phyloP scores from a whole-genome alignment of 306 rosid species.

The Prunus fruticosa region DNA sequence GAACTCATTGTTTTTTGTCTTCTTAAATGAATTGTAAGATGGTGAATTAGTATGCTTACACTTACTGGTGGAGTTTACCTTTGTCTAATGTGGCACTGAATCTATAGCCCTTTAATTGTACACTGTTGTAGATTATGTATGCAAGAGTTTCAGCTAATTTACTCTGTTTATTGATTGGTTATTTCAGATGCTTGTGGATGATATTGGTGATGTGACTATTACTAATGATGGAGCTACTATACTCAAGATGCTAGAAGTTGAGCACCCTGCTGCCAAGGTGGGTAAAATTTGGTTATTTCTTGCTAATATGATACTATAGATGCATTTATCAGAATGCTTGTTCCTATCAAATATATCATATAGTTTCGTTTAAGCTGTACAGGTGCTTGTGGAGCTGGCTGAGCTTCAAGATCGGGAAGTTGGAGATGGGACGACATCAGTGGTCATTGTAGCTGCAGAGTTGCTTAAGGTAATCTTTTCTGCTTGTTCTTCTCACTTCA shows the following conservation, averaged over 20 bases:
- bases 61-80: neutral
- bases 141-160: neutral
- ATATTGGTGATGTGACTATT: slow-evolving; percentile 89
- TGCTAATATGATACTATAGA: neutral
- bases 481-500: neutral
- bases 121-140: neutral
- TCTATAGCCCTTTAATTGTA: neutral
- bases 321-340: neutral
- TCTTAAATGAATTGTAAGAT: neutral
- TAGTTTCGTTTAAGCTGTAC: slow-evolving; percentile 1
- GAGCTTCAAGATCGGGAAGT: slow-evolving; percentile 96
- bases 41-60: neutral
- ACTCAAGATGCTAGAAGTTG: slow-evolving; percentile 95
- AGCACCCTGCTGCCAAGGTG: slow-evolving; percentile 99
- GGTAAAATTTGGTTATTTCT: neutral
- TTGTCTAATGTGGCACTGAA: neutral
- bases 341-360: neutral
- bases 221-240: slow-evolving; percentile 97
- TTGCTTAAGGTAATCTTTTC: slow-evolving; percentile 60
- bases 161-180: slow-evolving; percentile 9
- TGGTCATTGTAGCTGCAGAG: slow-evolving; percentile 93
- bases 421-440: slow-evolving; percentile 98
- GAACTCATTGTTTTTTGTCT: neutral
- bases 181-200: slow-evolving; percentile 92
- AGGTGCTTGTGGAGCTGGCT: slow-evolving; percentile 95